Evolutionary conservation across 2,329 filamentous ascomycete species (phyloP).

Genomic region (Xylaria sp.): DNA sequence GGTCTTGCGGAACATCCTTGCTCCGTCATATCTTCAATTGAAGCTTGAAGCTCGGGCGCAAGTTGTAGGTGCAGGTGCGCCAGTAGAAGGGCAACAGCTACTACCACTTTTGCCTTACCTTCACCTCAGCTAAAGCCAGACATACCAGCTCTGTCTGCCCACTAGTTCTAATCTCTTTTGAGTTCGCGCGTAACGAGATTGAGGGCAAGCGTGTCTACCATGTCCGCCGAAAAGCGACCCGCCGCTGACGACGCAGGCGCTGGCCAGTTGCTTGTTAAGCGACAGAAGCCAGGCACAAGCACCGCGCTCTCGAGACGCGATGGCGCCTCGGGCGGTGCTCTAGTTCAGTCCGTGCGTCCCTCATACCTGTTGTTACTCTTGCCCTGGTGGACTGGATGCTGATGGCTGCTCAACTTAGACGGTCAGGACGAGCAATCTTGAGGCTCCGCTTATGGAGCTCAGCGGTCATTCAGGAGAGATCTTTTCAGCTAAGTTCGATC

Average conservation of each 20-base stretch:
- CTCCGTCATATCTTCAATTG: constrained; percentile 31
- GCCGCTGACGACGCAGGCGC: constrained; percentile 85
- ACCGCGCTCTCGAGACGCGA: constrained; percentile 62
- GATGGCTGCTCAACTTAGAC: constrained; percentile 60
- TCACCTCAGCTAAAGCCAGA: background rate
- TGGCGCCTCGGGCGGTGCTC: constrained; percentile 54
- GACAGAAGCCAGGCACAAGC: constrained; percentile 74
- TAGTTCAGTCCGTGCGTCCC: constrained; percentile 63
- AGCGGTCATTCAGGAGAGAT: constrained; percentile 86
- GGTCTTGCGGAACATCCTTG: constrained; percentile 34
- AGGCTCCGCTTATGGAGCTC: constrained; percentile 94
- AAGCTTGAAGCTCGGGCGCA: background rate
- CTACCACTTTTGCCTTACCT: background rate
- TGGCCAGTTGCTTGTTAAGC: constrained; percentile 86
- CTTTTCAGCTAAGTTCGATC: constrained; percentile 90
- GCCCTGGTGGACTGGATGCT: background rate
- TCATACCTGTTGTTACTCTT: background rate
- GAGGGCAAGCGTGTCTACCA: constrained; percentile 51
- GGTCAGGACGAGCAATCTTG: constrained; percentile 81
- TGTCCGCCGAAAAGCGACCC: constrained; percentile 92
- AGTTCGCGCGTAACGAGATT: background rate
- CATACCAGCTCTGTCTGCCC: background rate
- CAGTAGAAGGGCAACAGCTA: background rate
- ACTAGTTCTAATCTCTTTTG: background rate
- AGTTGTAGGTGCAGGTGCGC: background rate